phyloP scores from a whole-genome alignment of 805 yeast species.

The Saccharomycopsis fibuligera region DNA sequence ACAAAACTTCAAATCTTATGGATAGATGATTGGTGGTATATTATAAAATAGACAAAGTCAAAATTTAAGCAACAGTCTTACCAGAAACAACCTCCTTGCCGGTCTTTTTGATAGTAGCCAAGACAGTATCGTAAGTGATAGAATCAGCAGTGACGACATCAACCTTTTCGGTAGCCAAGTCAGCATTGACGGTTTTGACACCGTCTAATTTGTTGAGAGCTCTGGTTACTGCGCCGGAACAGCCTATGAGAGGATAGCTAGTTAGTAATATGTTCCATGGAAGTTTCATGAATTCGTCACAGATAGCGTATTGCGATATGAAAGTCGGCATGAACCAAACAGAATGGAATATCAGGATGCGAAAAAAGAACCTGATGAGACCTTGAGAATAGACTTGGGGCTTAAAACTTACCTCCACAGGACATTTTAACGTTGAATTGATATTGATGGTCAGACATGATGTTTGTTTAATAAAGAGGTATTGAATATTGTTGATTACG shows the following conservation, averaged over 20 bases:
- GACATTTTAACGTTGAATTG: constrained; percentile 80
- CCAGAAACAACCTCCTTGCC: constrained; percentile 81
- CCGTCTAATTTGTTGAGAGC: constrained; percentile 69
- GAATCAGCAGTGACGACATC: constrained; percentile 56
- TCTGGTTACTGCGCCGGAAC: constrained; percentile 80
- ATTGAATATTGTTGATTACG: no score
- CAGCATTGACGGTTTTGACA: constrained; percentile 64
- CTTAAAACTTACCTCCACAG: no score
- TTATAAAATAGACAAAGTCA: no score
- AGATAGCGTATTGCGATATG: no score
- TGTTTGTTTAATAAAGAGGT: neutral
- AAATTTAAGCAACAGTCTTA: constrained; percentile 42
- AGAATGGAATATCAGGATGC: neutral
- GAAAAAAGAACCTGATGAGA: neutral
- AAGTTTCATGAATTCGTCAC: no score
- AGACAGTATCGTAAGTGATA: constrained; percentile 66
- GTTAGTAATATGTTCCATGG: no score
- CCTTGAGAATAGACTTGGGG: constrained; percentile 27
- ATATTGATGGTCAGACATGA: constrained; percentile 37
- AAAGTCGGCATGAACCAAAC: no score
- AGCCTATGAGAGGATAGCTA: no score
- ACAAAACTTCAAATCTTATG: no score
- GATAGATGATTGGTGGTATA: no score
- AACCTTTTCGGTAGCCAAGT: constrained; percentile 76
- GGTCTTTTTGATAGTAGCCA: constrained; percentile 76